Evolutionary conservation across 495 filamentous ascomycete genomes (phyloP), one percentile per base, ranked within the genome.

Genomic region (Trichoderma parareesei): DNA sequence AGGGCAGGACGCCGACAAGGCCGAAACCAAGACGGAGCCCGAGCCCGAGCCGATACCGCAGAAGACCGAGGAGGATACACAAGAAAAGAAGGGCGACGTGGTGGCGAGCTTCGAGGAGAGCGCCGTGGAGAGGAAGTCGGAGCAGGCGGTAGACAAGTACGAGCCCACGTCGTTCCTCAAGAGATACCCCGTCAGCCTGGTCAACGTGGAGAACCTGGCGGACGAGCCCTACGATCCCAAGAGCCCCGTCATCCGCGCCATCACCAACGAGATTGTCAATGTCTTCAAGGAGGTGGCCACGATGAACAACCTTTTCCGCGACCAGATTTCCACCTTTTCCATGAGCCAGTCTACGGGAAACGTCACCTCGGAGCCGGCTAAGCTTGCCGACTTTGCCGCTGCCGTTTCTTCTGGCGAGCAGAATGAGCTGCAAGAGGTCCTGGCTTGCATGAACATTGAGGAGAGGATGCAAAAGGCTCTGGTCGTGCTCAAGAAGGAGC

Each of bases 81-180:
- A 80, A 8, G 87, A 92, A 60, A 90, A 90, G 71, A 88, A 89
- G 70, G 94, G 94, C 5, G 95, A 97, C 73, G 91, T 98, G 6
- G 93, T 97, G 10, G 94, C 95, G 14, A 97, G 92, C 75, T 99
- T 99, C 68, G 95, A 99, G 73, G 95, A 99, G 79, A 82, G 76
- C 60, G 77, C 79, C 6, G 80, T 85, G 2, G 76, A 79, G 38
- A 69, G 72, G 35, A 81, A 83, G 67, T 74, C 78, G 46, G 76
- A 81, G 62, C 66, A 69, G 59, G 79, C 74, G 69, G 14, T 78
- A 69, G 69, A 86, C 61, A 82, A 84, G 65, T 94, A 94, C 73
- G 93, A 95, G 66, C 90, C 92, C 20, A 97, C 90, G 0, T 87
- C 92, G 4, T 99, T 98, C 81, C 77, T 99, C 37, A 86, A 85